phyloP scores from a whole-genome alignment of 2,329 filamentous ascomycete species.

The Arthrobotrys megalospora region DNA sequence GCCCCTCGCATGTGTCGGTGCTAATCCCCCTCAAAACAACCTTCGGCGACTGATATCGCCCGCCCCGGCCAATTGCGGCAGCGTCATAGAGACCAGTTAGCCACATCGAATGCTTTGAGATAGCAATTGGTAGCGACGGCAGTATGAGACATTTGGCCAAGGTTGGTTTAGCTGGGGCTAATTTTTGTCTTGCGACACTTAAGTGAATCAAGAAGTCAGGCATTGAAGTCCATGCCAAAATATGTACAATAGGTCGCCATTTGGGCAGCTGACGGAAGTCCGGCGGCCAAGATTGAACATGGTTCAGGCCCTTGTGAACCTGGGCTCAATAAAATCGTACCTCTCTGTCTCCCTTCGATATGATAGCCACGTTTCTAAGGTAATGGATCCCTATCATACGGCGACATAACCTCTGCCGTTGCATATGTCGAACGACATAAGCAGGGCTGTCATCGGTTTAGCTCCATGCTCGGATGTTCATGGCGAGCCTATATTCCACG shows the following conservation, averaged over 20 bases:
- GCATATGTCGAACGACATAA: conserved; percentile 36
- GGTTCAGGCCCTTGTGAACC: conserved; percentile 51
- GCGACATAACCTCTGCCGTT: conserved; percentile 55
- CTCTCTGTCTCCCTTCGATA: conserved; percentile 31
- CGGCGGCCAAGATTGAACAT: conserved; percentile 45
- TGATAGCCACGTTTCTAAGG: conserved; percentile 52
- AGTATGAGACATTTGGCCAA: conserved; percentile 56
- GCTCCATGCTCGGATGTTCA: conserved; percentile 48
- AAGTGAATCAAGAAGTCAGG: conserved; percentile 38
- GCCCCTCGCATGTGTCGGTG: conserved; percentile 39
- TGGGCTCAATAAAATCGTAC: conserved; percentile 24
- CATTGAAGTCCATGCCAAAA: conserved; percentile 50
- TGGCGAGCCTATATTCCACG: conserved; percentile 47
- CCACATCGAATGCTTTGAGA: conserved; percentile 49
- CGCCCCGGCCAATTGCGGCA: conserved; percentile 58
- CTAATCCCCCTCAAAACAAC: conserved; percentile 38
- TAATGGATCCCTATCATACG: conserved; percentile 52
- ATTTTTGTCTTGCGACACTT: conserved; percentile 35
- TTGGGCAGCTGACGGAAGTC: conserved; percentile 57
- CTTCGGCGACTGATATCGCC: conserved; percentile 60
- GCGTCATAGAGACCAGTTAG: conserved; percentile 44
- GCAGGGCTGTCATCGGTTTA: conserved; percentile 40
- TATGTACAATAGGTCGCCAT: conserved; percentile 49
- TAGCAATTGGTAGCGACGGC: conserved; percentile 60
- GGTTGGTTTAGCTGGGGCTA: conserved; percentile 41